Evolutionary conservation across 495 filamentous ascomycete genomes (phyloP).

Genomic region (Saxophila tyrrhenica): DNA sequence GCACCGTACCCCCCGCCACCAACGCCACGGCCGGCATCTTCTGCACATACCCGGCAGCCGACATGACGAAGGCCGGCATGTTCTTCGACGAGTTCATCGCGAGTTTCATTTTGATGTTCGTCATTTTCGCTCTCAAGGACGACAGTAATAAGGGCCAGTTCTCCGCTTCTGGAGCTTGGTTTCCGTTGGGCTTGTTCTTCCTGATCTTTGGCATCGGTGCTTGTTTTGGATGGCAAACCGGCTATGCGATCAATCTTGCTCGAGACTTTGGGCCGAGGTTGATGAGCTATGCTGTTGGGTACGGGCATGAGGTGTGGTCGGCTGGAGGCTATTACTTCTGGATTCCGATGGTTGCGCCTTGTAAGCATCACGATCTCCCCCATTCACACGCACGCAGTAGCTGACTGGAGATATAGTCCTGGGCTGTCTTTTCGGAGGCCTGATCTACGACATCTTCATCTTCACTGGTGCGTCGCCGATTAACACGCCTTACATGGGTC

Average conservation of each 20-base stretch:
- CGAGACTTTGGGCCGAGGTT: slow-evolving; percentile 55
- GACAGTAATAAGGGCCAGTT: slow-evolving; percentile 29
- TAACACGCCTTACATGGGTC: slow-evolving; percentile 23
- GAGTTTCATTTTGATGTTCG: slow-evolving; percentile 50
- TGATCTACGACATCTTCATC: slow-evolving; percentile 23
- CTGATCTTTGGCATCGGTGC: slow-evolving; percentile 56
- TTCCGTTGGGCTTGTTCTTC: slow-evolving; percentile 40
- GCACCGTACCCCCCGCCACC: slow-evolving; percentile 45
- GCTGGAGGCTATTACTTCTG: slow-evolving; percentile 47
- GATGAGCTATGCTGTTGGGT: slow-evolving; percentile 49
- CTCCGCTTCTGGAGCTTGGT: slow-evolving; percentile 13
- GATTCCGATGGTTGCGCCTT: slow-evolving; percentile 23
- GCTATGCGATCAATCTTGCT: slow-evolving; percentile 57
- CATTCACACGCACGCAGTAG: no score
- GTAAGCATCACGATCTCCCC: no score
- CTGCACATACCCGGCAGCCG: slow-evolving; percentile 50
- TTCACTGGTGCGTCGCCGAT: slow-evolving; percentile 20
- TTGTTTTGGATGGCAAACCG: slow-evolving; percentile 60
- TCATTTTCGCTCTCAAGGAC: slow-evolving; percentile 56
- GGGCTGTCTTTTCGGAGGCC: slow-evolving; percentile 20
- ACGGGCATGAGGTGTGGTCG: slow-evolving; percentile 51
- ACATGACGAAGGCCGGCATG: slow-evolving; percentile 44
- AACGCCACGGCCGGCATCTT: slow-evolving; percentile 52
- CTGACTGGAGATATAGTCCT: no score
- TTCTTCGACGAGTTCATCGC: slow-evolving; percentile 57